These are phyloP conservation scores for Ophiostoma novo-ulmi DNA, from an alignment of 2,329 filamentous ascomycete species.

Conservation along the genomic window DNA sequence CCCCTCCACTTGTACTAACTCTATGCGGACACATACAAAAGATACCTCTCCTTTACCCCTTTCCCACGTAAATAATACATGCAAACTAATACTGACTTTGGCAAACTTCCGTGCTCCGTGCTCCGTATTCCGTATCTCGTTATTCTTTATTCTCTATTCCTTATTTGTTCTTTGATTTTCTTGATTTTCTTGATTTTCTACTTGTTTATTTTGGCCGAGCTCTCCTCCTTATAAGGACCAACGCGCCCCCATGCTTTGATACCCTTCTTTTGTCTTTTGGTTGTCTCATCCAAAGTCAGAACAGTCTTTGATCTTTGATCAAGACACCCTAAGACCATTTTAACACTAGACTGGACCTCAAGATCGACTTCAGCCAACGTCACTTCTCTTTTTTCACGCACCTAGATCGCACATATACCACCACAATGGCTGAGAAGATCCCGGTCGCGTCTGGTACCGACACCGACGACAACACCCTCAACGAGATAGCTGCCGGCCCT, in stretches of 20 bases:
- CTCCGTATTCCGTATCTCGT: background rate
- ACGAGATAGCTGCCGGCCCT: background rate
- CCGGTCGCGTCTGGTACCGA: conserved; percentile 17
- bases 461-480: conserved; percentile 22
- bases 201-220: background rate
- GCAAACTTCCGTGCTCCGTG: background rate
- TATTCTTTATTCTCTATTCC: background rate
- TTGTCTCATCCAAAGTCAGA: background rate
- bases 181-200: no score
- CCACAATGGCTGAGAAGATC: conserved; percentile 14
- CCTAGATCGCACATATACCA: background rate
- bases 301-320: background rate
- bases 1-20: background rate
- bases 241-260: background rate
- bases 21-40: background rate
- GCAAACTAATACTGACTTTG: background rate
- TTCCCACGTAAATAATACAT: background rate
- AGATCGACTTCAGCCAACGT: background rate
- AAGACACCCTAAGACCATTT: background rate
- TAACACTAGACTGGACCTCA: background rate
- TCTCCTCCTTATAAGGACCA: conserved; percentile 3
- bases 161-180: no score
- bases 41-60: background rate
- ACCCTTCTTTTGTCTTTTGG: background rate
- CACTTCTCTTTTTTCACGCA: background rate